Conservation (phyloP, 192 early-diverging fungal species). For the Coemansia sp. region DNA sequence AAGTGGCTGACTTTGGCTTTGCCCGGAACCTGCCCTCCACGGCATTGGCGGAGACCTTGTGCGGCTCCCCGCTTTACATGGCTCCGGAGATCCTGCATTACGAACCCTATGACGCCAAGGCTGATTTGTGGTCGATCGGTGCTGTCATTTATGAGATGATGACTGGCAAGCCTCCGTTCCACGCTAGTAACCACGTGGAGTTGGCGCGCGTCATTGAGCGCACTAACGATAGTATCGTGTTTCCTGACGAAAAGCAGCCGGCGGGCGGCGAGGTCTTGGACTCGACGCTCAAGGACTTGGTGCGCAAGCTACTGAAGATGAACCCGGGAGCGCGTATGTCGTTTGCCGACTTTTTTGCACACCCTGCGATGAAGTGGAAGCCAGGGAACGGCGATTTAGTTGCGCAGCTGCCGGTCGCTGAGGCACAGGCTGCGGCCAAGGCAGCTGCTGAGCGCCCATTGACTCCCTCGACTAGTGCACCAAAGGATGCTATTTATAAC, state of each 20-base stretch:
- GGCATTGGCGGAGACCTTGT: conserved; percentile 92
- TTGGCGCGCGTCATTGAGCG: conserved; percentile 88
- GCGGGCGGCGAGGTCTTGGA: conserved; percentile 16
- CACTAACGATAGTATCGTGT: conserved; percentile 79
- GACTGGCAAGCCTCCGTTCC: conserved; percentile 87
- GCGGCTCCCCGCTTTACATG: conserved; percentile 97
- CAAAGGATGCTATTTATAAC: conserved; percentile 22
- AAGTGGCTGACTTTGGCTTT: conserved; percentile 99
- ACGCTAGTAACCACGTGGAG: conserved; percentile 92
- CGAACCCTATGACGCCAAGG: conserved; percentile 93
- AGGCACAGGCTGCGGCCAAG: not conserved
- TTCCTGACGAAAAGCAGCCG: conserved; percentile 69
- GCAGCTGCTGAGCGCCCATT: not conserved
- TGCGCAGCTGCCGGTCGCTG: not conserved
- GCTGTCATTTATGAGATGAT: conserved; percentile 95
- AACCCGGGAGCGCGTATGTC: conserved; percentile 87
- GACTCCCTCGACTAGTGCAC: not conserved
- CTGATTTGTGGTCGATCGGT: conserved; percentile 96
- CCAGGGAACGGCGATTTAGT: conserved; percentile 4
- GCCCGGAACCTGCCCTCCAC: conserved; percentile 82
- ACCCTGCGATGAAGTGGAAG: conserved; percentile 61
- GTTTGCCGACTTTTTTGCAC: conserved; percentile 94
- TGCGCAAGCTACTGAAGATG: conserved; percentile 79
- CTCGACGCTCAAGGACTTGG: conserved; percentile 58
- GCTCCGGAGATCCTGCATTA: conserved; percentile 85